These are phyloP conservation scores for Neospermospora avenae DNA, from an alignment of 2,329 filamentous ascomycete genomes.

Conservation along the genomic window DNA sequence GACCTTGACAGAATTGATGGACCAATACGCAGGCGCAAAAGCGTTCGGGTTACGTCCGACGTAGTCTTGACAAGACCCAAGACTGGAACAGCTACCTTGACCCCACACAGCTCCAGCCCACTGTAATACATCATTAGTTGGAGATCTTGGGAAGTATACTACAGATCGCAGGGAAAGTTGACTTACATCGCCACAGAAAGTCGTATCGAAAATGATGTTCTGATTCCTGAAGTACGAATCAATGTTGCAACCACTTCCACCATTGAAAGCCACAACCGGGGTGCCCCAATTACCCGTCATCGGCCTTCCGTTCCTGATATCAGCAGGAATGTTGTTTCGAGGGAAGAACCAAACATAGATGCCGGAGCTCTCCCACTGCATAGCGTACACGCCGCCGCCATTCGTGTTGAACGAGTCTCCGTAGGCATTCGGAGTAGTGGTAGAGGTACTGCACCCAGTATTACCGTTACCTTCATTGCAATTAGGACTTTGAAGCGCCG, in stretches of 20 bases:
- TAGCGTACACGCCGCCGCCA: slow-evolving; percentile 66
- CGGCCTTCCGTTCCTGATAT: slow-evolving; percentile 56
- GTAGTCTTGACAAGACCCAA: slow-evolving; percentile 24
- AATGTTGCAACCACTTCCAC: slow-evolving; percentile 61
- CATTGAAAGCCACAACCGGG: slow-evolving; percentile 65
- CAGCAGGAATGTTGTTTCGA: slow-evolving; percentile 58
- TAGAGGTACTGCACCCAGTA: slow-evolving; percentile 36
- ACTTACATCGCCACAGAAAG: slow-evolving; percentile 66
- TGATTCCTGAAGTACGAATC: slow-evolving; percentile 63
- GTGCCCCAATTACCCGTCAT: slow-evolving; percentile 64
- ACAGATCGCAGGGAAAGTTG: not conserved
- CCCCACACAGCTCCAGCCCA: slow-evolving; percentile 28
- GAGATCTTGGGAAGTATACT: not conserved
- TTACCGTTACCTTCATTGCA: slow-evolving; percentile 48
- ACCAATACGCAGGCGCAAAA: slow-evolving; percentile 28
- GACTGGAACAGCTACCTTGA: slow-evolving; percentile 14
- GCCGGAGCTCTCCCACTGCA: slow-evolving; percentile 64
- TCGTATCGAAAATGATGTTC: slow-evolving; percentile 69
- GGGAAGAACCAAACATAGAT: slow-evolving; percentile 79
- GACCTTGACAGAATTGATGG: slow-evolving; percentile 30
- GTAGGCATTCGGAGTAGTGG: slow-evolving; percentile 45
- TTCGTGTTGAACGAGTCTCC: slow-evolving; percentile 64
- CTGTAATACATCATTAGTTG: slow-evolving; percentile 7
- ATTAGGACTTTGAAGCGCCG: slow-evolving; percentile 38
- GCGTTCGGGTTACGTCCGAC: slow-evolving; percentile 28